Base-by-base conservation (phyloP, 2,329 filamentous ascomycete genomes). In the Graphilbum sp. region DNA sequence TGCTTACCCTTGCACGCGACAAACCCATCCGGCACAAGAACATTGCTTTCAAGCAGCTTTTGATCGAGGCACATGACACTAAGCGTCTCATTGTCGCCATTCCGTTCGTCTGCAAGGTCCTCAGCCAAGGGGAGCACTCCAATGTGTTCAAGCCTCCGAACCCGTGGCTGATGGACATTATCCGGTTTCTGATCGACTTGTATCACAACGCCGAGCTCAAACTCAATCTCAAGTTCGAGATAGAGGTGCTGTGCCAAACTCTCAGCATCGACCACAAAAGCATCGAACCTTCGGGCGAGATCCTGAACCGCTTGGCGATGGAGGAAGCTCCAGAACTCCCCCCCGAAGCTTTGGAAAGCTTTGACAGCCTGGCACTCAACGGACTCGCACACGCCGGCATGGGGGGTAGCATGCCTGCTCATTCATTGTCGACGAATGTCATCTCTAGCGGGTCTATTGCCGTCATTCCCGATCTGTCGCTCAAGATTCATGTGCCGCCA, bases 211-310 rank as follows among this genome's bases (percentile, higher is more conserved):
- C 84, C 13, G 88, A 95, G 49, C 64, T 98, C 40, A 96, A 96
- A 56, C 71, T 98, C 29, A 96, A 96, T 48, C 76, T 94, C 37
- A 98, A 96, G 51, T 98, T 98, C 49, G 90, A 98, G 57, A 96
- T 98, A 41, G 90, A 98, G 57, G 87, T 98, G 20, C 69, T 98
- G 19, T 98, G 87, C 64, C 92, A 92, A 54, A 87, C 87, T 12
- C 64, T 98, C 15, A 79, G 79, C 39, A 66, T 96, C n/a, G 86
- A 96, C 45, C 81, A 94, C 58, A 94, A 92, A 60, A 79, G 72
- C 42, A 86, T 96, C 44, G 81, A 92, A 49, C 84, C 88, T 1
- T 84, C 87, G 0, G 77, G 80, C 18, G 79, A 87, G 52, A 90
- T 98, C 40, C 71, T 87, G 44, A 83, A 86, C 47, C 74, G 86